Evolutionary conservation across 164 flowering plant genomes (phyloP).

Genomic region (Taxillus chinensis): DNA sequence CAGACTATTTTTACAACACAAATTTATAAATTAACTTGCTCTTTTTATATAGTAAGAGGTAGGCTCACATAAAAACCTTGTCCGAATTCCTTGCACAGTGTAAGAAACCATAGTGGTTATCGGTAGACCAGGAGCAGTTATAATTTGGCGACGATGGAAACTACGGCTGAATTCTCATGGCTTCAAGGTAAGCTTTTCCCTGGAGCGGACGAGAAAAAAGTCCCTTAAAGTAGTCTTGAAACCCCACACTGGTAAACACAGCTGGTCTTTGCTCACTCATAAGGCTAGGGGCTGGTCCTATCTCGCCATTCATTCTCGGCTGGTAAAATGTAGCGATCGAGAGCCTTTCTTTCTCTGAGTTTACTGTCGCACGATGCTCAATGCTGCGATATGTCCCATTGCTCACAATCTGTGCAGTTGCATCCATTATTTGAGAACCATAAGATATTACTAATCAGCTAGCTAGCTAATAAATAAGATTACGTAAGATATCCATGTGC

Average conservation of each 20-base stretch:
- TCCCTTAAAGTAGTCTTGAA: neutral
- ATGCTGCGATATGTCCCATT: neutral
- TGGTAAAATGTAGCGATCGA: neutral
- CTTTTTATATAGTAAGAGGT: too few species aligned
- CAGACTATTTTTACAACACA: too few species aligned
- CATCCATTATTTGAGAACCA: too few species aligned
- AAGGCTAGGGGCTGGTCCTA: neutral
- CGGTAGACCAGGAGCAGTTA: too few species aligned
- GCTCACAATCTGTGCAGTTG: slow-evolving; percentile 1
- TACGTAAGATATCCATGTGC: too few species aligned
- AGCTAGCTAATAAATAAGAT: too few species aligned
- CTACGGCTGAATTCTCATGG: neutral
- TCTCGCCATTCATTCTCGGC: neutral
- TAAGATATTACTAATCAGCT: too few species aligned
- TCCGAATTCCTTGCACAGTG: too few species aligned
- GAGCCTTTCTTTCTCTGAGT: neutral
- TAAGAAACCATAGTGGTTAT: too few species aligned
- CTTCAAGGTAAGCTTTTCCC: neutral
- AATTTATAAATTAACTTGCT: too few species aligned
- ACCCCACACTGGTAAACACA: neutral
- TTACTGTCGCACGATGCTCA: neutral
- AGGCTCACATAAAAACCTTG: too few species aligned
- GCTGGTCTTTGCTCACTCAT: neutral
- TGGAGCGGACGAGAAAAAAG: neutral
- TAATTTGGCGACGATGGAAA: too few species aligned